Evolutionary conservation across 768 basidiomycete species (phyloP).

Genomic region (Pulveroboletus sp.): DNA sequence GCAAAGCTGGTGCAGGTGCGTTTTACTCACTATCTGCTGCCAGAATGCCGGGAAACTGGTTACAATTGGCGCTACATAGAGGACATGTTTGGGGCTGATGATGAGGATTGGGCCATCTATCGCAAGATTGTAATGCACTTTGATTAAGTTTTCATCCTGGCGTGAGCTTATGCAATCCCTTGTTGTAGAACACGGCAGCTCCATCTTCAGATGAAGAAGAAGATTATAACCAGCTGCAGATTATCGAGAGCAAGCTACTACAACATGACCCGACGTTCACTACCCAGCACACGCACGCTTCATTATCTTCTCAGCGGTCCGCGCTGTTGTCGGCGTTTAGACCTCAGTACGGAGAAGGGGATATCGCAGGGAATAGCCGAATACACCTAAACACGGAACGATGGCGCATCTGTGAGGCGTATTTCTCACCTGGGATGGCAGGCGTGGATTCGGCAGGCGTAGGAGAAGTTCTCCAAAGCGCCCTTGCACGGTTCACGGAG

Average conservation of each 20-base stretch:
- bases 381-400: constrained; percentile 89
- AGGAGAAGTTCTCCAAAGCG: constrained; percentile 84
- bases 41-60: background rate
- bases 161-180: background rate
- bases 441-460: constrained; percentile 93
- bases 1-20: constrained; percentile 75
- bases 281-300: constrained; percentile 73
- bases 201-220: constrained; percentile 90
- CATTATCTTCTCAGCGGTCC: constrained; percentile 69
- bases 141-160: background rate
- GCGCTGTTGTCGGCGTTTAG: constrained; percentile 84
- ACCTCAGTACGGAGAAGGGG: constrained; percentile 72
- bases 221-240: constrained; percentile 62
- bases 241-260: constrained; percentile 77
- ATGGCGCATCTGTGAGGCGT: constrained; percentile 87
- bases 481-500: constrained; percentile 67
- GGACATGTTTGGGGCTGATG: constrained; percentile 90
- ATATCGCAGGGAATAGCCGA: constrained; percentile 63
- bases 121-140: constrained; percentile 77
- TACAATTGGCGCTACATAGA: constrained; percentile 42
- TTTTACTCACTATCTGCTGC: background rate
- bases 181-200: constrained; percentile 55
- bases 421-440: constrained; percentile 91
- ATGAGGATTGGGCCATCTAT: constrained; percentile 97
- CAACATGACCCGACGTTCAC: constrained; percentile 84